These are phyloP conservation scores for Phytophthora vignae DNA, from an alignment of 352 stramenopile genomes.

Conservation along the genomic window DNA sequence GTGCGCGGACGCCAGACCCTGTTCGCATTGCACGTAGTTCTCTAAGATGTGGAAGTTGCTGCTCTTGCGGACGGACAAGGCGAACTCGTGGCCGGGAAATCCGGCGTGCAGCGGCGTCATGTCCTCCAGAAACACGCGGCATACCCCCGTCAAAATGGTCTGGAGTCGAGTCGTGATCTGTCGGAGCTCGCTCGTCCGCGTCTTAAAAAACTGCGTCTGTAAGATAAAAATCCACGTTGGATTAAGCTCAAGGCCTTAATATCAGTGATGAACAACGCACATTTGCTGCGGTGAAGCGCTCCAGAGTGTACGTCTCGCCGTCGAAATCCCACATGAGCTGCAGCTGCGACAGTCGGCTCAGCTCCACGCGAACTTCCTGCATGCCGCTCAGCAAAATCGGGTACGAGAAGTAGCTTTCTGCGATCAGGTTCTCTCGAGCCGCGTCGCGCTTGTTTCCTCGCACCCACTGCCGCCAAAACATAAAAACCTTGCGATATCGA, in stretches of 20 bases:
- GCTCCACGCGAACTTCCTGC: slow-evolving; percentile 39
- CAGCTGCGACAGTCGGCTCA: slow-evolving; percentile 37
- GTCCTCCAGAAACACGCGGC: slow-evolving; percentile 46
- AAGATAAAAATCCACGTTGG: not conserved
- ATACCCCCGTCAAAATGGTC: slow-evolving; percentile 46
- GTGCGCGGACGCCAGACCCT: slow-evolving; percentile 60
- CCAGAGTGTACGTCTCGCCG: slow-evolving; percentile 39
- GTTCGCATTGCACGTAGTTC: slow-evolving; percentile 56
- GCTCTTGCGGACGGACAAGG: slow-evolving; percentile 61
- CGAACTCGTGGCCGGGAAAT: slow-evolving; percentile 64
- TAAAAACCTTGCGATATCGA: slow-evolving; percentile 72
- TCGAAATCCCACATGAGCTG: slow-evolving; percentile 62
- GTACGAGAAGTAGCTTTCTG: slow-evolving; percentile 62
- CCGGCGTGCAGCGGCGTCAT: slow-evolving; percentile 44
- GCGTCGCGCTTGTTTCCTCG: slow-evolving; percentile 47
- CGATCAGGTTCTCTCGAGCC: slow-evolving; percentile 51
- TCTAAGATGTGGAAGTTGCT: slow-evolving; percentile 74
- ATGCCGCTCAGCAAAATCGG: slow-evolving; percentile 45
- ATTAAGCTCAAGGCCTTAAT: not conserved
- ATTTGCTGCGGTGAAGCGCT: slow-evolving; percentile 45
- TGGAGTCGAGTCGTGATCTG: slow-evolving; percentile 39
- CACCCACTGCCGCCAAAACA: slow-evolving; percentile 66
- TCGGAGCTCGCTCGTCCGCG: slow-evolving; percentile 39
- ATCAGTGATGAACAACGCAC: slow-evolving; percentile 32
- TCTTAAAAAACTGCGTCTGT: slow-evolving; percentile 27